Conservation (phyloP, 129 eudicot genomes). For the Ambrosia trifida region DNA sequence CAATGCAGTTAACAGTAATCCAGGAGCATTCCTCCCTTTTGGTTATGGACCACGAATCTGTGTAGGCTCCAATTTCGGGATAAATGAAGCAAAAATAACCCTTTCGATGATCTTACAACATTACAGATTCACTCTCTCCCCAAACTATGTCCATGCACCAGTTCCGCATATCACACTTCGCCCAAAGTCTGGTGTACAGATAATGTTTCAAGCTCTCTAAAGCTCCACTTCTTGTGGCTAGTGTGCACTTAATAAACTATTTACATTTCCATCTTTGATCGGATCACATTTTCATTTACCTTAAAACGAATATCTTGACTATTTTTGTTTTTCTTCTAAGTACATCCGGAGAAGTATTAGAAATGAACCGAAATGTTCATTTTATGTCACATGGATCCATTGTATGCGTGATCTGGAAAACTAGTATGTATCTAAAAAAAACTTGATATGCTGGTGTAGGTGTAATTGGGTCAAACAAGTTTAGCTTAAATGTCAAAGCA, state of each 20-base stretch:
- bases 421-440: too few species aligned
- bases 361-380: too few species aligned
- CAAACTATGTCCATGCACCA: conserved; percentile 54
- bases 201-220: conserved; percentile 37
- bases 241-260: neutral
- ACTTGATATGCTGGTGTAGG: too few species aligned
- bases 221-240: neutral
- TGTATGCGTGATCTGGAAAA: too few species aligned
- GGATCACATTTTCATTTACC: neutral
- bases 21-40: conserved; percentile 53
- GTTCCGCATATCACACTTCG: conserved; percentile 39
- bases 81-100: conserved; percentile 53
- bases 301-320: too few species aligned
- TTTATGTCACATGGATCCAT: too few species aligned
- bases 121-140: conserved; percentile 46
- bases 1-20: conserved; percentile 55
- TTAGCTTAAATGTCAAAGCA: too few species aligned
- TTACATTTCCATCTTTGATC: neutral
- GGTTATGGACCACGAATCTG: conserved; percentile 66
- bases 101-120: conserved; percentile 59
- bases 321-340: too few species aligned
- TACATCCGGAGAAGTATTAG: too few species aligned
- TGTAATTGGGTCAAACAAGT: too few species aligned
- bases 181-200: conserved; percentile 54
- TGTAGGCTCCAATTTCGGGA: conserved; percentile 49